Evolutionary conservation across 2,329 filamentous ascomycete genomes (phyloP).

Genomic region (Neonectria magnoliae): DNA sequence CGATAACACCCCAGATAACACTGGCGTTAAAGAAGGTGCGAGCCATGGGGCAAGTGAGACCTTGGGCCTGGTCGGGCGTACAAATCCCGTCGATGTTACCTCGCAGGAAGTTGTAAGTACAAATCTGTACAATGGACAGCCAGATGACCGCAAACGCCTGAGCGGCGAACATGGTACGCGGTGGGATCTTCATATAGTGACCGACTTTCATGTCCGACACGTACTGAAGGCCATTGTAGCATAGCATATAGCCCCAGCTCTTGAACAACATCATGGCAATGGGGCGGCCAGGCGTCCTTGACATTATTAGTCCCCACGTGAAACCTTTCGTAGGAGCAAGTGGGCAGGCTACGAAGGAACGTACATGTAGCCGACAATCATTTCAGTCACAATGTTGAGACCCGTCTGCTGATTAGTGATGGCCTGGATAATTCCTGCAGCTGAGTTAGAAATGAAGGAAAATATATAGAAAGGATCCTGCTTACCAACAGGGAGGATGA

Average conservation of each 20-base stretch:
- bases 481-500: constrained; percentile 64
- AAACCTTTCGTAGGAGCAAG: not conserved
- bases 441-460: not conserved
- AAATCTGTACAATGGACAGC: constrained; percentile 69
- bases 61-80: constrained; percentile 72
- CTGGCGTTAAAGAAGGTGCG: constrained; percentile 74
- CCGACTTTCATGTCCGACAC: constrained; percentile 73
- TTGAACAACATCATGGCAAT: constrained; percentile 83
- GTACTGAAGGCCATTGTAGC: constrained; percentile 73
- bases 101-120: constrained; percentile 17
- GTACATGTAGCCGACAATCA: constrained; percentile 75
- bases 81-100: constrained; percentile 39
- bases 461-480: not conserved
- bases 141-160: constrained; percentile 70
- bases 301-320: not conserved
- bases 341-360: not conserved
- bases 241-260: constrained; percentile 75
- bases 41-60: constrained; percentile 64
- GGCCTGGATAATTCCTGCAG: constrained; percentile 63
- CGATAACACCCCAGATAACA: constrained; percentile 78
- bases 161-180: constrained; percentile 67
- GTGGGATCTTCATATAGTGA: constrained; percentile 74
- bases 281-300: constrained; percentile 69
- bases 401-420: constrained; percentile 71
- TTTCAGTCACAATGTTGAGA: constrained; percentile 78